Percentiles rank a stretch among this genome's conserved stretches.
These are phyloP conservation scores for Mycena alexandri DNA, from an alignment of 768 basidiomycete genomes.

Conservation along the genomic window DNA sequence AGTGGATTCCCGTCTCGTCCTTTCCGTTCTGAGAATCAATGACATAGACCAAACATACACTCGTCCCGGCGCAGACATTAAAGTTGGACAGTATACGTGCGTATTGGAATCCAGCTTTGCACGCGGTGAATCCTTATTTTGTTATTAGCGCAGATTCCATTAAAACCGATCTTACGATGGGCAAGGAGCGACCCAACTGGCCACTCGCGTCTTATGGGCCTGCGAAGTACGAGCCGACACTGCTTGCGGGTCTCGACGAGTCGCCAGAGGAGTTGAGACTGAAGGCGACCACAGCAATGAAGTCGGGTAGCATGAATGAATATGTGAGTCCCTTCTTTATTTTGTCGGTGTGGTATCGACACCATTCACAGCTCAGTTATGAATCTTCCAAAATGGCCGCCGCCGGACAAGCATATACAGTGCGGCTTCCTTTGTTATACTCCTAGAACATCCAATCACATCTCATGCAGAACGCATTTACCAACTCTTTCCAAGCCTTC, in stretches of 20 bases:
- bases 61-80: constrained; percentile 34
- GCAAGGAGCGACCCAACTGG: constrained; percentile 81
- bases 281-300: constrained; percentile 68
- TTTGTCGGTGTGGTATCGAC: background rate
- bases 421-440: constrained; percentile 38
- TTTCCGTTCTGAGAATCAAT: background rate
- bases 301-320: constrained; percentile 67
- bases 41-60: constrained; percentile 33
- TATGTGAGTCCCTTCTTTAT: constrained; percentile 66
- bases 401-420: constrained; percentile 63
- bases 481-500: constrained; percentile 62
- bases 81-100: constrained; percentile 32
- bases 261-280: constrained; percentile 85
- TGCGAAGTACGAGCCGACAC: constrained; percentile 76
- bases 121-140: background rate
- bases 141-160: constrained; percentile 70
- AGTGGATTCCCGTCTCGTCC: background rate
- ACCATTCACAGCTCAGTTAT: constrained; percentile 59
- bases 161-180: constrained; percentile 68
- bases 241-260: constrained; percentile 77
- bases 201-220: constrained; percentile 84
- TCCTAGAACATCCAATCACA: background rate
- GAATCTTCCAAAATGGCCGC: constrained; percentile 67
- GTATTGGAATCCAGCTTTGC: background rate
- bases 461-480: constrained; percentile 57